A percentile compares a stretch with the other conserved stretches of the same genome.
These are phyloP conservation scores for Rhododendron mucronatum DNA, from an alignment of 148 eudicot genomes.

Conservation along the genomic window DNA sequence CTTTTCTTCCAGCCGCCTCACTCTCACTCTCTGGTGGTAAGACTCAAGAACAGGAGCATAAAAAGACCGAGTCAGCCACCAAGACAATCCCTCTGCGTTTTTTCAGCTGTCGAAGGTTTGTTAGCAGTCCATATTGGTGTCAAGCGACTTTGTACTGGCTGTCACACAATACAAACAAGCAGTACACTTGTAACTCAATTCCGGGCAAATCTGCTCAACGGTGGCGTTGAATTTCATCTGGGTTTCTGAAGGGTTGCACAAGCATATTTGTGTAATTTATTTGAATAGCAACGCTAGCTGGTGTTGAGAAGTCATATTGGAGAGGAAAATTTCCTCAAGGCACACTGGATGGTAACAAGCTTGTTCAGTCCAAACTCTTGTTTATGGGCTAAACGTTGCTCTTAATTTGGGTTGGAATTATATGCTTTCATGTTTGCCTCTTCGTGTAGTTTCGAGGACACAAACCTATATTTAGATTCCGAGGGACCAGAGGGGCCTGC, in stretches of 20 bases:
- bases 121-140: not conserved
- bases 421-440: not conserved
- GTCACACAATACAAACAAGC: not conserved
- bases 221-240: not conserved
- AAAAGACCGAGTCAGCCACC: not conserved
- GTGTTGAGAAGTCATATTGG: not conserved
- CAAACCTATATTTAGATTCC: not conserved
- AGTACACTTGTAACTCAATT: not conserved
- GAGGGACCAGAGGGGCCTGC: not conserved
- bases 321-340: not conserved
- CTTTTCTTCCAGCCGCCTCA: not conserved
- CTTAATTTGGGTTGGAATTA: not conserved
- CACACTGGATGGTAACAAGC: too few species aligned
- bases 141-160: not conserved
- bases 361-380: not conserved
- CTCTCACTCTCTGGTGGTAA: not conserved
- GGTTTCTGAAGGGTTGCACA: not conserved
- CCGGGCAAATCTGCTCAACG: not conserved
- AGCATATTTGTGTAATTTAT: not conserved
- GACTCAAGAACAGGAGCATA: not conserved
- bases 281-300: not conserved
- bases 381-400: not conserved
- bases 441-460: not conserved
- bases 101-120: not conserved
- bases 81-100: not conserved